A percentile compares a stretch with the other conserved stretches of the same genome.
phyloP scores from a whole-genome alignment of 2,329 filamentous ascomycete species.

The Ceratocystis eucalypticola region DNA sequence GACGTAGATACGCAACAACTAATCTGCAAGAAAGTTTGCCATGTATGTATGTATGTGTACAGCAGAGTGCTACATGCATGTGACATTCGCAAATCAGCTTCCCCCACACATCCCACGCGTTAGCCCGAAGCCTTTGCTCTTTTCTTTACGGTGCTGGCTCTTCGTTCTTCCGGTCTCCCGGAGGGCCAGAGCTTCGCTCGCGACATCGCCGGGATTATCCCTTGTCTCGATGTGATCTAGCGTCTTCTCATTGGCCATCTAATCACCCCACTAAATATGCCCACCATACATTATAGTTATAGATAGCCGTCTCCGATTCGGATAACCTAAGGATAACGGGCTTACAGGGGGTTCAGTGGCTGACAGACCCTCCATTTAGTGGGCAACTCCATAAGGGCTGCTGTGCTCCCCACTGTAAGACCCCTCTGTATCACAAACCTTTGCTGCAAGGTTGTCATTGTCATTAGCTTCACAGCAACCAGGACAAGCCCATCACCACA shows the following conservation, averaged over 20 bases:
- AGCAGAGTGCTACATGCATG: background rate
- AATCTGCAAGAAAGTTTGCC: too few species aligned
- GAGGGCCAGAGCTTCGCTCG: background rate
- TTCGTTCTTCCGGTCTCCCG: constrained; percentile 11
- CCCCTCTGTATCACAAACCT: too few species aligned
- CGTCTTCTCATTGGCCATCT: constrained; percentile 6
- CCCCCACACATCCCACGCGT: background rate
- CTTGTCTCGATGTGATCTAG: background rate
- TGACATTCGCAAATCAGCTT: background rate
- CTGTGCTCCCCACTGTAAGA: background rate
- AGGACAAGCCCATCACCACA: constrained; percentile 13
- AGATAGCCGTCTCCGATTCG: constrained; percentile 14
- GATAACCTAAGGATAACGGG: background rate
- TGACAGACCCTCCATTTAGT: background rate
- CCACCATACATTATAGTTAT: background rate
- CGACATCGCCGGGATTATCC: constrained; percentile 11
- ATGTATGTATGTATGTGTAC: too few species aligned
- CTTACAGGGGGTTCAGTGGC: background rate
- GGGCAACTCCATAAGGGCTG: background rate
- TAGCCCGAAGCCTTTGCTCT: background rate
- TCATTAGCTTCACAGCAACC: background rate
- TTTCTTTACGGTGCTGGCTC: background rate
- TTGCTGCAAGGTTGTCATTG: background rate
- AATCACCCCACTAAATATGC: background rate
- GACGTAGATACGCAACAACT: too few species aligned